Evolutionary conservation across 2,329 filamentous ascomycete species (phyloP).

Genomic region (Pestalotiopsis sp.): DNA sequence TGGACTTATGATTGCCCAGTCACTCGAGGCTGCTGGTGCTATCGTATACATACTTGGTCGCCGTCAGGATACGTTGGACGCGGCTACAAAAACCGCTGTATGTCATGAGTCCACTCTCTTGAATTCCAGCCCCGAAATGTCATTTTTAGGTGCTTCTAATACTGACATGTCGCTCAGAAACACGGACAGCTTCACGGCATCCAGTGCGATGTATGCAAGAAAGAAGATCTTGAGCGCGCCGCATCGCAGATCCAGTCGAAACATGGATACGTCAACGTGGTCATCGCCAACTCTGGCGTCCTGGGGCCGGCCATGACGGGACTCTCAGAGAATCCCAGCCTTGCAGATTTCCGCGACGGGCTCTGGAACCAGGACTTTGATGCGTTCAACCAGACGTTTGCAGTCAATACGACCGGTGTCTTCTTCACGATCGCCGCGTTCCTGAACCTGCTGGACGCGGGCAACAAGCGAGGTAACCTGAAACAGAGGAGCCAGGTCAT

Average conservation of each 20-base stretch:
- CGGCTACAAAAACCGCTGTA: slow-evolving; percentile 41
- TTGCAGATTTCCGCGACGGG: slow-evolving; percentile 54
- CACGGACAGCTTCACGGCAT: slow-evolving; percentile 66
- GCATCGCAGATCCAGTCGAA: slow-evolving; percentile 55
- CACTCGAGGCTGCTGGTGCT: slow-evolving; percentile 41
- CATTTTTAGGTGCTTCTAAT: not conserved
- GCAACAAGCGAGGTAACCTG: slow-evolving; percentile 51
- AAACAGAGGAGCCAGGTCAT: slow-evolving; percentile 46
- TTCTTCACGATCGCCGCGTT: slow-evolving; percentile 72
- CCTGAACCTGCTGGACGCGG: slow-evolving; percentile 63
- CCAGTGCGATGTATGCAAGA: slow-evolving; percentile 65
- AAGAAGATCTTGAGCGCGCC: slow-evolving; percentile 60
- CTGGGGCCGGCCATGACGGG: slow-evolving; percentile 58
- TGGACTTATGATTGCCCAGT: slow-evolving; percentile 59
- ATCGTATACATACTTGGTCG: slow-evolving; percentile 46
- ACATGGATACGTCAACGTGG: slow-evolving; percentile 64
- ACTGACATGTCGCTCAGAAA: slow-evolving; percentile 20
- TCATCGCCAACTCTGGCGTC: slow-evolving; percentile 66
- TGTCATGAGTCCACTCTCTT: slow-evolving; percentile 13
- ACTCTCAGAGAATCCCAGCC: slow-evolving; percentile 50
- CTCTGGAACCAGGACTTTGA: slow-evolving; percentile 65
- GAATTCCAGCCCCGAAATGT: not conserved
- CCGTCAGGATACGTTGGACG: slow-evolving; percentile 38
- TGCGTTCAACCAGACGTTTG: slow-evolving; percentile 62
- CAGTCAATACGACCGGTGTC: slow-evolving; percentile 65